These are phyloP conservation scores for Polychaeton citri DNA, from an alignment of 2,329 filamentous ascomycete genomes.

Conservation along the genomic window DNA sequence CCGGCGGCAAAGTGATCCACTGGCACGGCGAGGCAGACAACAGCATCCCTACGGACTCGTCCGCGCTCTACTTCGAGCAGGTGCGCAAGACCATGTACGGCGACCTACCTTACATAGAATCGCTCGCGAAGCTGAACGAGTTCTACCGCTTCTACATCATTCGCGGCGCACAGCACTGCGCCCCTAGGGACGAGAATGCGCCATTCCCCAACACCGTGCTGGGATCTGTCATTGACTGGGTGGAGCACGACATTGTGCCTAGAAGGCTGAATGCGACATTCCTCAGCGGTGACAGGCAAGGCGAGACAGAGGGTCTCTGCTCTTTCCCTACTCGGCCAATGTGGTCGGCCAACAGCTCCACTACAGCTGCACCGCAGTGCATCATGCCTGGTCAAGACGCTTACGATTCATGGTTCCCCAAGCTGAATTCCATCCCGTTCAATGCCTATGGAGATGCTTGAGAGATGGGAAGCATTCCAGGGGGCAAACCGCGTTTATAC, in stretches of 20 bases:
- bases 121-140: constrained; percentile 25
- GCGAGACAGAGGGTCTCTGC: not conserved
- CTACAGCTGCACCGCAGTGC: not conserved
- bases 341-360: not conserved
- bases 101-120: constrained; percentile 13
- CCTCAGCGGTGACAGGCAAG: not conserved
- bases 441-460: constrained; percentile 6
- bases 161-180: constrained; percentile 40
- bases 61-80: constrained; percentile 41
- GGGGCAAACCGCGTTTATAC: no score
- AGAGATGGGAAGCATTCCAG: no score
- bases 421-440: constrained; percentile 5
- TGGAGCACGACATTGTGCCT: constrained; percentile 35
- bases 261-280: constrained; percentile 8
- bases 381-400: constrained; percentile 7
- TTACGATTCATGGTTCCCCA: constrained; percentile 7
- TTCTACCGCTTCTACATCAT: constrained; percentile 43
- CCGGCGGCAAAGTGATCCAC: constrained; percentile 43
- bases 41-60: constrained; percentile 39
- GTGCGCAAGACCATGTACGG: constrained; percentile 40
- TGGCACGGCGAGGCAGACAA: constrained; percentile 45
- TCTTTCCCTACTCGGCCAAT: not conserved
- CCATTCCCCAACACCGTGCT: constrained; percentile 34
- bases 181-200: constrained; percentile 14
- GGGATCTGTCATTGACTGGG: constrained; percentile 37